Evolutionary conservation across 192 early-diverging fungal genomes (phyloP), one percentile per base, ranked within the genome.

Genomic region (Coemansia brasiliensis): DNA sequence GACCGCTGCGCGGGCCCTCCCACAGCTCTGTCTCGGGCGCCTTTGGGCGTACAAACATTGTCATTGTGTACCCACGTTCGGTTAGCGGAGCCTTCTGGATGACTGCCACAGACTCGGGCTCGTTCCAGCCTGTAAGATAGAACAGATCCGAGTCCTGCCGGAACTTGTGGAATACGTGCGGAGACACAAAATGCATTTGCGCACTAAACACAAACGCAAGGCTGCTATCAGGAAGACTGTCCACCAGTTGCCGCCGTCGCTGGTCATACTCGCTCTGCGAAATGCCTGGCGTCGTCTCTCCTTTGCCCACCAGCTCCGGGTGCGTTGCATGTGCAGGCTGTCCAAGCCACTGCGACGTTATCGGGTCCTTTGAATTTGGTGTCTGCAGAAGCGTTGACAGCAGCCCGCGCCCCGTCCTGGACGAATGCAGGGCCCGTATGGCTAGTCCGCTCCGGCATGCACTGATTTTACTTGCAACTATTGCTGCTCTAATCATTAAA

Each of bases 121-220:
- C 94, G 69, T 96, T 92, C 63, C 94, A 91, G 32, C 96, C 94
- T 48, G 83, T 81, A 32, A 98, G 74, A 54, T 98, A 98, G 59
- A 84, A 86, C 64, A 96, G 86, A 58, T 98, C 89, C 6, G 94
- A 93, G 57, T 92, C 83, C 64, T 98, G 96, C 59, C 94, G 90
- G 67, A 94, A 98, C 20, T 85, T 87, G 65, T 98, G 93, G 54
- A 98, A 96, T 43, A 96, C 93, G 51, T 90, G 90, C 45, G 92
- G 87, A 54, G 94, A 89, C 67, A 88, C 84, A 69, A 92, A 98
- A 15, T 89, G 81, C 51, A 92, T 85, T 0, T 82, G 79, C 59
- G 92, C 85, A 2, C 92, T 88, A 13, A 88, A 82, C 15, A 86
- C 79, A 24, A 98, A 63, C 16, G 85, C 86, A 3, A 87, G 63